phyloP scores from a whole-genome alignment of 495 filamentous ascomycete genomes.

The Poronia punctata region DNA sequence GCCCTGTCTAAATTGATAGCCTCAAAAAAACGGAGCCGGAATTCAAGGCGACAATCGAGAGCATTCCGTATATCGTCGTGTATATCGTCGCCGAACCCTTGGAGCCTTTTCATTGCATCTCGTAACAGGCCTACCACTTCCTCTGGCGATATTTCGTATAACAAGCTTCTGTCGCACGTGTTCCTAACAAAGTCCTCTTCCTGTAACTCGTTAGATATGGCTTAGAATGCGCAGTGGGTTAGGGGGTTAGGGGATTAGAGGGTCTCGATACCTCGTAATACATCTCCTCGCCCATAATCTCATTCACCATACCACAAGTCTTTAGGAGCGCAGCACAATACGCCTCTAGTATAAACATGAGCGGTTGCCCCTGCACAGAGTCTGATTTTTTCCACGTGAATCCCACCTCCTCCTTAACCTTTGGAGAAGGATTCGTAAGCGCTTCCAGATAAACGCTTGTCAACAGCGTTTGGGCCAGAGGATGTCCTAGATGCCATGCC shows the following conservation, averaged over 20 bases:
- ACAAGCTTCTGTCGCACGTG: constrained; percentile 71
- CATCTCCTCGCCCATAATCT: constrained; percentile 65
- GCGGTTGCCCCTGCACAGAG: constrained; percentile 30
- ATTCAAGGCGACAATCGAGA: constrained; percentile 53
- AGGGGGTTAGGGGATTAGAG: neutral
- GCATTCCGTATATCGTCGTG: constrained; percentile 49
- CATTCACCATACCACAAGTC: constrained; percentile 71
- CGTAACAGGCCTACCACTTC: constrained; percentile 55
- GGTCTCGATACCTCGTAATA: constrained; percentile 66
- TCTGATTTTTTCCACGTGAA: constrained; percentile 41
- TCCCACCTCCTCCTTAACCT: constrained; percentile 58
- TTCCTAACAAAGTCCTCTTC: constrained; percentile 96
- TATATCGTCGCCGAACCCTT: constrained; percentile 36
- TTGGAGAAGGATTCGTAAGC: constrained; percentile 65
- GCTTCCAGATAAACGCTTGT: constrained; percentile 91
- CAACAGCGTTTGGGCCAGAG: constrained; percentile 88
- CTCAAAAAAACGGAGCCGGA: constrained; percentile 57
- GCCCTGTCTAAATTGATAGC: constrained; percentile 39
- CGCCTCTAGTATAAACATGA: constrained; percentile 66
- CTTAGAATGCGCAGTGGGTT: neutral
- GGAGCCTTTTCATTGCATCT: constrained; percentile 51
- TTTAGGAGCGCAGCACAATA: constrained; percentile 85
- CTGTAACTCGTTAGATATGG: constrained; percentile 39
- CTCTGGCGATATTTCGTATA: constrained; percentile 53
- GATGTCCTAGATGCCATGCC: constrained; percentile 94